These are phyloP conservation scores for Leucoagaricus sp. DNA, from an alignment of 1,284 basidiomycete genomes.

Conservation along the genomic window DNA sequence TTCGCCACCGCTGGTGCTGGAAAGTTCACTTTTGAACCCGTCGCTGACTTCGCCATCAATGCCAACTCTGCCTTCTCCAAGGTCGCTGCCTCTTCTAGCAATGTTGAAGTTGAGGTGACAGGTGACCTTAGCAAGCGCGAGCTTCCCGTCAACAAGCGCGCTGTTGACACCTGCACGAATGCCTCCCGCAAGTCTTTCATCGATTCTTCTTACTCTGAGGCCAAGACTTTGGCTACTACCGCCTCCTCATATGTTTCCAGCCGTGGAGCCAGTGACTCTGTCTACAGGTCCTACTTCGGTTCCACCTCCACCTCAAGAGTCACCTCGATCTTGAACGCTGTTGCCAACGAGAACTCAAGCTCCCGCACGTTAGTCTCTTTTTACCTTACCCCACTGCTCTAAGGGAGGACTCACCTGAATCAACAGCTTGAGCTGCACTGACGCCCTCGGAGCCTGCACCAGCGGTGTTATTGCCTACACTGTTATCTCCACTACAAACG, in stretches of 20 bases:
- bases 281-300: conserved; percentile 38
- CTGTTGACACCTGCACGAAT: conserved; percentile 32
- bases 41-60: conserved; percentile 33
- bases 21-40: conserved; percentile 34
- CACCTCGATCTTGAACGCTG: conserved; percentile 30
- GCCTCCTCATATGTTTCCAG: conserved; percentile 32
- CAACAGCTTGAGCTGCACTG: conserved; percentile 34
- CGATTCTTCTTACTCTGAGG: conserved; percentile 37
- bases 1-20: conserved; percentile 36
- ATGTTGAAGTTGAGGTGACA: conserved; percentile 35
- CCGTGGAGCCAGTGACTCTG: conserved; percentile 30
- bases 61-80: conserved; percentile 25
- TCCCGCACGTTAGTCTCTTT: conserved; percentile 31
- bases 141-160: conserved; percentile 33
- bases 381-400: no score
- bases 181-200: conserved; percentile 34
- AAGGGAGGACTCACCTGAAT: background rate
- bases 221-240: conserved; percentile 32
- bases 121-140: conserved; percentile 32
- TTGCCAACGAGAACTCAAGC: conserved; percentile 34
- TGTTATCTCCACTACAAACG: conserved; percentile 37
- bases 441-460: conserved; percentile 32
- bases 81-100: conserved; percentile 23
- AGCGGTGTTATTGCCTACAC: conserved; percentile 42
- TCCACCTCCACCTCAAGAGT: conserved; percentile 32